phyloP scores from a whole-genome alignment of 768 basidiomycete species.

The Leccinum rimulosum region DNA sequence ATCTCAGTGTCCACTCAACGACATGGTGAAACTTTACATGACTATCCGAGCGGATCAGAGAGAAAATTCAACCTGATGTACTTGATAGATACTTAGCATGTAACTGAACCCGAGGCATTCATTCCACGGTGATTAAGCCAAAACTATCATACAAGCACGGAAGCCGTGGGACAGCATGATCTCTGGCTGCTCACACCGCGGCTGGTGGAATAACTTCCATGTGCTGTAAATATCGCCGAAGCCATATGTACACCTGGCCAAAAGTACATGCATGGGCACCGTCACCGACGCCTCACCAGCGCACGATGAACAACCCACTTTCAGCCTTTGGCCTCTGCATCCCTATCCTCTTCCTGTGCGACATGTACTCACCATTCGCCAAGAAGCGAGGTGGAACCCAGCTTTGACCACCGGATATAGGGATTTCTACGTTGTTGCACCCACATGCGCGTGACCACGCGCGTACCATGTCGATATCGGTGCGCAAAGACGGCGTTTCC shows the following conservation, averaged over 20 bases:
- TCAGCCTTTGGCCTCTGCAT: not conserved
- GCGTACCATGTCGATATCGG: not conserved
- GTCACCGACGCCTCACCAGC: not conserved
- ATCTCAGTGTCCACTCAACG: not conserved
- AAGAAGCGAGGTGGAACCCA: not conserved
- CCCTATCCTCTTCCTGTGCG: not conserved
- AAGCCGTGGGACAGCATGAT: not conserved
- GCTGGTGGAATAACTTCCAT: not conserved
- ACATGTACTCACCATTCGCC: not conserved
- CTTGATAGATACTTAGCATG: not conserved
- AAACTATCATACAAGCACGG: too few relatives aligned
- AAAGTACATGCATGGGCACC: not conserved
- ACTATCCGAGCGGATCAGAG: not conserved
- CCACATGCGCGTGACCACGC: slow-evolving; percentile 14
- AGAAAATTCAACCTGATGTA: not conserved
- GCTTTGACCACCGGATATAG: slow-evolving; percentile 6
- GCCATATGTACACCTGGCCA: not conserved
- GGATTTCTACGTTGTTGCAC: not conserved
- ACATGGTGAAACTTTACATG: not conserved
- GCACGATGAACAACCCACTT: not conserved
- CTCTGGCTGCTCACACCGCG: not conserved
- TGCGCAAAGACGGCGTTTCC: slow-evolving; percentile 17
- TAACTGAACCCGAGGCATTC: too few relatives aligned
- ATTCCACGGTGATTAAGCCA: too few relatives aligned
- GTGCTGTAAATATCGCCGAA: not conserved